A percentile compares a stretch with the other conserved stretches of the same genome.
Evolutionary conservation across 2,329 filamentous ascomycete genomes (phyloP).

Genomic region (Colletotrichum orbiculare): DNA sequence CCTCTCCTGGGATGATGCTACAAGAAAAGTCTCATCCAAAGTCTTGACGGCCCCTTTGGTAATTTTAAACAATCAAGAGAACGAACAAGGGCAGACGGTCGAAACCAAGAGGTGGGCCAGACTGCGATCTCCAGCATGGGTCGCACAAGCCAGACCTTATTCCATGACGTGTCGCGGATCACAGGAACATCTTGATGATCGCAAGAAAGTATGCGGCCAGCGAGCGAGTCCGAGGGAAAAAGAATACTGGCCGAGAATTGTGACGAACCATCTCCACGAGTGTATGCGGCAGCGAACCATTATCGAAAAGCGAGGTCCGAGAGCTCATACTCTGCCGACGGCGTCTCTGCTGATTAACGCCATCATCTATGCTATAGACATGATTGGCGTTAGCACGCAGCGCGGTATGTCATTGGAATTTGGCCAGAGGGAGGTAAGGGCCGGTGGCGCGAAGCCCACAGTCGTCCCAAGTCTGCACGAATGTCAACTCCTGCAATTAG

Average conservation of each 20-base stretch:
- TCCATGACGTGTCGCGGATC: slow-evolving; percentile 29
- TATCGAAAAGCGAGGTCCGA: neutral
- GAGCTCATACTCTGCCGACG: neutral
- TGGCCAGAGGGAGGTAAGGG: slow-evolving; percentile 1
- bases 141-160: slow-evolving; percentile 37
- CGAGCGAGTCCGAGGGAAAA: slow-evolving; percentile 1
- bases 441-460: slow-evolving; percentile 16
- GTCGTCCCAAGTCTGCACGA: slow-evolving; percentile 31
- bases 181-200: slow-evolving; percentile 11
- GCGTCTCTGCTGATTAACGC: neutral
- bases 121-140: slow-evolving; percentile 33
- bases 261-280: slow-evolving; percentile 2
- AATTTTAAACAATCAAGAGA: slow-evolving; percentile 29
- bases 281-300: slow-evolving; percentile 8
- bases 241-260: slow-evolving; percentile 2
- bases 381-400: neutral
- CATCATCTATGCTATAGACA: slow-evolving; percentile 4
- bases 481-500: slow-evolving; percentile 33
- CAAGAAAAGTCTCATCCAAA: slow-evolving; percentile 31
- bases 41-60: slow-evolving; percentile 14
- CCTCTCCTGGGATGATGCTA: slow-evolving; percentile 32
- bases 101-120: slow-evolving; percentile 12
- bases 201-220: neutral
- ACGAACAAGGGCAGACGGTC: slow-evolving; percentile 20
- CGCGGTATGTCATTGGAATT: slow-evolving; percentile 8